Base-by-base conservation (phyloP, 306 rosid species). In the Gillenia trifoliata region DNA sequence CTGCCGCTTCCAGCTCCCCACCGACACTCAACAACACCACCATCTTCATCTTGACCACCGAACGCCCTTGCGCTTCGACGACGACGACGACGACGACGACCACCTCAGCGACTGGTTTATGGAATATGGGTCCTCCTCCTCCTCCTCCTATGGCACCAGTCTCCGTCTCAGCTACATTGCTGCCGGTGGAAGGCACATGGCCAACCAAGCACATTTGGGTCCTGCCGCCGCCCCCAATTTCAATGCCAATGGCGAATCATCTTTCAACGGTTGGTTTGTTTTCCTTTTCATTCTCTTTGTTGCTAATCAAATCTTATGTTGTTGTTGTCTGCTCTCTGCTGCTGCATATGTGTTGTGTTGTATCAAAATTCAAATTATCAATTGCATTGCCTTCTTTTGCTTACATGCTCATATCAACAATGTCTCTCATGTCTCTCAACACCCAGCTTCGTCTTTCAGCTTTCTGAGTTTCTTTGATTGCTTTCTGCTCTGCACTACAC, bases 1-100 rank as follows among this genome's bases (percentile, higher is more conserved):
- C n/a, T 92, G 98, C 64, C 85, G 98, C 4, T 85, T 83, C 70
- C 83, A 85, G 63, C 73, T 89, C 1, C 82, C 83, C 6, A 43
- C 80, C 1, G 79, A 70, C 40, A 49, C 40, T 45, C 72, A 50
- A 10, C 64, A 26, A 10, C 64, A 26, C 9, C 64, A 59, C 8
- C 64, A 25, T 11, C 64, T 11, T 11, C 33, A 59, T 17, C 72
- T 9, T 33, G 31, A 49, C 61, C 9, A 49, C 17, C 11, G 9
- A 29, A 47, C 22, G 26, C 60, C 22, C 73, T 68, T 5, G 28
- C 52, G 41, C 73, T 59, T 59, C 19, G 31, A 26, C 19, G 36
- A 28, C 66, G n/a, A 61, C 20, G 20, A 26, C 19, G 66, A 61
- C 19, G n/a, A 15, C 22, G 20, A 61, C 66, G 12, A 57, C 12